Evolutionary conservation across 805 yeast genomes (phyloP), one percentile per base, ranked within the genome.

Genomic region (Metschnikowia amazonensis): DNA sequence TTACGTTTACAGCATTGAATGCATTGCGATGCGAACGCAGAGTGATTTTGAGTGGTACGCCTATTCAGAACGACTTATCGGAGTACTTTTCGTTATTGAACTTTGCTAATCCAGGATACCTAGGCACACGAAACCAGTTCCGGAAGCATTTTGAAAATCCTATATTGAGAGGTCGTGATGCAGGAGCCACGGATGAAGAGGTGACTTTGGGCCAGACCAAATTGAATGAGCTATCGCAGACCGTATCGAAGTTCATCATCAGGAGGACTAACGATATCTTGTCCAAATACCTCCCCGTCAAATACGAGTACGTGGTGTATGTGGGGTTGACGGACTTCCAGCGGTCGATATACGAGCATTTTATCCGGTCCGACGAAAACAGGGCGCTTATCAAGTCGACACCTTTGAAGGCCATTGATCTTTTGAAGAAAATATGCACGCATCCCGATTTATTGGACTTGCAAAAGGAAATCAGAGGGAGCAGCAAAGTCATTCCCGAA

Each of bases 251-350:
- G 55, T 92, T 92, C 63, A 94, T 94, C 62, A 94, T 94, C 48
- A 77, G 99, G 62, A 81, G 99, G 60, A 89, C 98, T 0, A 94
- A 94, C 67, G 99, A 94, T 64, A 87, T 94, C 56, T 71, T 94
- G 45, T 84, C 97, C 25, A 92, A 94, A 65, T 94, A 94, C 60
- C 73, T 94, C 48, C 99, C 99, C 0, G 88, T 95, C 51, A 94
- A 94, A 64, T 90, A 89, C 62, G 99, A 94, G 63, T 96, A 94
- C 64, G 98, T 94, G 18, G 86, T 94, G n/a, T 94, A 92, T 63
- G 89, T 94, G 49, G 84, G 82, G 35, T 67, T 94, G 45, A 77
- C 92, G 1, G 88, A 87, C 0, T 75, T 90, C 66, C 99, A 94
- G 64, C 67, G 71, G 42, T 65, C 72, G 1, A 64, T 94, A 1